Conservation (phyloP, 345 rosid species). For the Eutrema japonicum region DNA sequence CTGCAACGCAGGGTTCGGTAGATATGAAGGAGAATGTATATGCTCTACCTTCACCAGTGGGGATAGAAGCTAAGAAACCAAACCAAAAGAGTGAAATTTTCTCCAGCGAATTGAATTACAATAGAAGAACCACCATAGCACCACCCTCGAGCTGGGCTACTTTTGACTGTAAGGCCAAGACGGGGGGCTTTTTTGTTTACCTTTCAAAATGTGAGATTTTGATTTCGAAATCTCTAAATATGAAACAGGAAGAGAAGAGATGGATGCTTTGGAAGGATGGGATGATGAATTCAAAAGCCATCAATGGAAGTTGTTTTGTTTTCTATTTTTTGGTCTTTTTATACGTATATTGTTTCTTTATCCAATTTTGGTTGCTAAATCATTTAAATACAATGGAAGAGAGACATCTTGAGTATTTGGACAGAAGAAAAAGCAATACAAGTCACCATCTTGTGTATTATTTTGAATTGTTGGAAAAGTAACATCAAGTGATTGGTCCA, state of each 20-base stretch:
- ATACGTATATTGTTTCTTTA: background rate
- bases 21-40: conserved; percentile 52
- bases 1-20: conserved; percentile 50
- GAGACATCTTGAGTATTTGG: conserved; percentile 24
- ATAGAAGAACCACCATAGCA: conserved; percentile 39
- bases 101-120: conserved; percentile 28
- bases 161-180: conserved; percentile 60
- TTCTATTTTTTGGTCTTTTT: conserved; percentile 15
- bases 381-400: conserved; percentile 13
- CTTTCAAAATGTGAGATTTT: conserved; percentile 1
- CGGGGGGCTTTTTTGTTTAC: background rate
- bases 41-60: conserved; percentile 37
- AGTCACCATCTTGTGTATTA: conserved; percentile 19
- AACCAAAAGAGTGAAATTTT: conserved; percentile 35
- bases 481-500: conserved; percentile 27
- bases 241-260: conserved; percentile 40
- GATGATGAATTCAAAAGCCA: conserved; percentile 28
- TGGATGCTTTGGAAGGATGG: conserved; percentile 33
- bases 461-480: conserved; percentile 31
- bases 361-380: conserved; percentile 38
- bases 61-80: conserved; percentile 30
- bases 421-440: conserved; percentile 13
- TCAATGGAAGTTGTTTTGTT: conserved; percentile 23
- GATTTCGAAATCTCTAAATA: conserved; percentile 10
- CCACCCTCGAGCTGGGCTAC: conserved; percentile 68